Evolutionary conservation across 1,284 basidiomycete genomes (phyloP), one percentile per base, ranked within the genome.

Genomic region (Boletus smithii): DNA sequence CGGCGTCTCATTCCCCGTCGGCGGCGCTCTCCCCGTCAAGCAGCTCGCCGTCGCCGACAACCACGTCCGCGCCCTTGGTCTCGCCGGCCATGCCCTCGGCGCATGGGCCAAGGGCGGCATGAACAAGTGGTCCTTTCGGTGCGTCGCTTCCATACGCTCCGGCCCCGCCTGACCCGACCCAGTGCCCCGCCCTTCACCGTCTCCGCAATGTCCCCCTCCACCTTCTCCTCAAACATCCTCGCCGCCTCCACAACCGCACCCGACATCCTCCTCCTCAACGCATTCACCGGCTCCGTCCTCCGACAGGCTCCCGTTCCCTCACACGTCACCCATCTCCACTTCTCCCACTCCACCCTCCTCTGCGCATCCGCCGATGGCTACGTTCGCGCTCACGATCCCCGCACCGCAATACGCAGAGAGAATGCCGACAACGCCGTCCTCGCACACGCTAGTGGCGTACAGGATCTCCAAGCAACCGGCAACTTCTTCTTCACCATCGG

Each of bases 401-500:
- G 93, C 24, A 81, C 76, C 24, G 86, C 76, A 24, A 69, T 75
- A 57, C 75, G 76, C 57, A 70, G 69, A 49, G 71, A 71, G 53
- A 72, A 65, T 31, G 62, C 66, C 35, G 79, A 77, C 63, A 72
- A 59, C 56, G 68, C 78, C 5, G 79, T 88, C 11, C 82, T 83
- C 57, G 91, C 92, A 0, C 93, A 97, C 67, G 75, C 78, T 16
- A 83, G 83, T 44, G 89, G 90, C 3, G 76, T 95, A 23, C 86
- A 86, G 69, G 91, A 88, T n/a, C 75, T 95, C 22, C 86, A 91
- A 56, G 76, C 77, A 0, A 78, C 80, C 32, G 89, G 88, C 3
- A 86, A 91, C 65, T 79, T 85, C 52, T 77, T 89, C 22, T 89
- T 87, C 60, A 91, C 91, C 2, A 89, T 93, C 58, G 94, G 94